These are phyloP conservation scores for Paraconiothyrium brasiliense DNA, from an alignment of 2,329 filamentous ascomycete genomes.

Conservation along the genomic window DNA sequence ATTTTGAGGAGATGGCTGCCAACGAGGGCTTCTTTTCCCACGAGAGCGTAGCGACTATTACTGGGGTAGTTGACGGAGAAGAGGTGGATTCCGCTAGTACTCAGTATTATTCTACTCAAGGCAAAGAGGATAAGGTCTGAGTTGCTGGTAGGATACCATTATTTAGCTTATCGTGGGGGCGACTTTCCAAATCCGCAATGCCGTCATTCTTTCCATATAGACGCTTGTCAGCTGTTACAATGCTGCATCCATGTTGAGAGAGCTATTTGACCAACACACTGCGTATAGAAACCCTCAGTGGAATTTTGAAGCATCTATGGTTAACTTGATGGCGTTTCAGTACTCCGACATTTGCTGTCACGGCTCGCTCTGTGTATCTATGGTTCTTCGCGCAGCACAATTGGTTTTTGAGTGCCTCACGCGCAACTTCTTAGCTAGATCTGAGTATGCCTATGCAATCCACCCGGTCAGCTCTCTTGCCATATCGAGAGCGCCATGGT, in stretches of 20 bases:
- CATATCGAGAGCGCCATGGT: constrained; percentile 21
- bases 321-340: no score
- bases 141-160: no score
- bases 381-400: no score
- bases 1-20: constrained; percentile 26
- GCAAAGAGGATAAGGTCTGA: constrained; percentile 7
- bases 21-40: constrained; percentile 31
- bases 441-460: constrained; percentile 1
- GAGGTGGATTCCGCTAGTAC: constrained; percentile 17
- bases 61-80: constrained; percentile 26
- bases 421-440: no score
- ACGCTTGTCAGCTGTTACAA: no score
- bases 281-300: not conserved
- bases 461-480: constrained; percentile 20
- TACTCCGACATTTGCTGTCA: no score
- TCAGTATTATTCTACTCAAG: not conserved
- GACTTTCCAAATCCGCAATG: no score
- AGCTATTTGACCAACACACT: not conserved
- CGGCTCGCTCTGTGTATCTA: not conserved
- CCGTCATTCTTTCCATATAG: no score
- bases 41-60: constrained; percentile 25
- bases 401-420: no score
- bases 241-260: no score
- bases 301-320: no score
- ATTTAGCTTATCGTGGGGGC: no score